Conservation (phyloP, 768 basidiomycete genomes). For the Mycena filopes region DNA sequence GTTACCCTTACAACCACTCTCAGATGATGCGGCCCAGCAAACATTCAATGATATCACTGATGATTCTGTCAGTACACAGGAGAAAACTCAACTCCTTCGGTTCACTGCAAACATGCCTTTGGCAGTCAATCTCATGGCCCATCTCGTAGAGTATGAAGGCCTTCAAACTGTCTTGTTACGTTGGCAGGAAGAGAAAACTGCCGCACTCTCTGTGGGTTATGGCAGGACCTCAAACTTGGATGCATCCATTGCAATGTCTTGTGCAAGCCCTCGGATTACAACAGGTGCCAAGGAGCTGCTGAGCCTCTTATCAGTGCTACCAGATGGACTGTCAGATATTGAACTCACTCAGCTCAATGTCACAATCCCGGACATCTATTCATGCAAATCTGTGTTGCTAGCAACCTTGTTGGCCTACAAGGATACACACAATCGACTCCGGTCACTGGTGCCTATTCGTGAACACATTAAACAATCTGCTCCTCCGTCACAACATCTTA, state of each 20-base stretch:
- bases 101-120: conserved; percentile 16
- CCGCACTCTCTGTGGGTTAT: conserved; percentile 13
- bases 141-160: conserved; percentile 7
- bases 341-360: not conserved
- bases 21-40: not conserved
- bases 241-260: conserved; percentile 16
- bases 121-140: conserved; percentile 3
- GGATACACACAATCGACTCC: not conserved
- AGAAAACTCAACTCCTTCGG: not conserved
- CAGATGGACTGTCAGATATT: conserved; percentile 4
- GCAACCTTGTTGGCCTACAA: not conserved
- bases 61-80: not conserved
- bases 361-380: not conserved
- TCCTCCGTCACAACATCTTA: not conserved
- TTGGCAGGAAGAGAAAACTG: conserved; percentile 13
- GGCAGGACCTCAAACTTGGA: conserved; percentile 10
- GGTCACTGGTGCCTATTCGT: not conserved
- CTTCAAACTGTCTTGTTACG: not conserved
- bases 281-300: not conserved
- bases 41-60: conserved; percentile 5
- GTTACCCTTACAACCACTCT: not conserved
- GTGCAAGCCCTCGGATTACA: conserved; percentile 9
- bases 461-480: not conserved
- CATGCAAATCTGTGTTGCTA: not conserved
- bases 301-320: not conserved